A percentile compares a stretch with the other conserved stretches of the same genome.
These are phyloP conservation scores for Aspergillus puulaauensis DNA, from an alignment of 2,329 filamentous ascomycete genomes.

Conservation along the genomic window DNA sequence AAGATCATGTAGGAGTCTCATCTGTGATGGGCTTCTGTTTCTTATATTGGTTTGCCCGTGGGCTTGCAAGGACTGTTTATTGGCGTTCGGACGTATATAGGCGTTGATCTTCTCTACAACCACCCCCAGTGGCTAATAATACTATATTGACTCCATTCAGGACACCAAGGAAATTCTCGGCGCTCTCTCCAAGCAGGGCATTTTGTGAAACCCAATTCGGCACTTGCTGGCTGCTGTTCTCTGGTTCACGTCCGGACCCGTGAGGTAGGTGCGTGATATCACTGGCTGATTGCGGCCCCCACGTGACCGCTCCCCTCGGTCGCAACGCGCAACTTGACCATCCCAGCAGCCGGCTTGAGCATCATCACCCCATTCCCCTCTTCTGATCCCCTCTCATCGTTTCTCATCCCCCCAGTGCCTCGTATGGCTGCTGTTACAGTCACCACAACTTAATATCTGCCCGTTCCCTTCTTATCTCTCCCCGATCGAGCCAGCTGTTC, in stretches of 20 bases:
- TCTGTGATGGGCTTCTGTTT: slow-evolving; percentile 22
- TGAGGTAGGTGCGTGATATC: slow-evolving; percentile 41
- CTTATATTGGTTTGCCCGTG: slow-evolving; percentile 17
- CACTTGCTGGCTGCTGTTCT: slow-evolving; percentile 6
- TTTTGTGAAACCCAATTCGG: slow-evolving; percentile 17
- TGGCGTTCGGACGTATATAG: slow-evolving; percentile 31
- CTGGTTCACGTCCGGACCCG: slow-evolving; percentile 25
- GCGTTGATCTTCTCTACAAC: slow-evolving; percentile 24
- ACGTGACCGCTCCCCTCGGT: slow-evolving; percentile 37
- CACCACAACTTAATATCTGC: slow-evolving; percentile 9
- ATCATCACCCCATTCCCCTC: slow-evolving; percentile 13
- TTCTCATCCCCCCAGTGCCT: slow-evolving; percentile 12
- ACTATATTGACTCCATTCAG: slow-evolving; percentile 28
- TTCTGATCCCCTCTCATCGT: slow-evolving; percentile 13
- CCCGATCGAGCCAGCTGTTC: slow-evolving; percentile 14
- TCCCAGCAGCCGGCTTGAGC: slow-evolving; percentile 11
- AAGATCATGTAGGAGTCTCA: slow-evolving; percentile 71
- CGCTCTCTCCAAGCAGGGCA: slow-evolving; percentile 28
- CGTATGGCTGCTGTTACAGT: slow-evolving; percentile 18
- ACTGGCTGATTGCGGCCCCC: slow-evolving; percentile 35
- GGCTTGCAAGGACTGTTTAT: slow-evolving; percentile 18
- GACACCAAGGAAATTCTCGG: slow-evolving; percentile 29
- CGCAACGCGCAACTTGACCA: slow-evolving; percentile 26
- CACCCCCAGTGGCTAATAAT: slow-evolving; percentile 32
- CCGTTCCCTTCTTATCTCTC: slow-evolving; percentile 10